These are phyloP conservation scores for Mycena leptocephala DNA, from an alignment of 768 basidiomycete genomes.

Conservation along the genomic window DNA sequence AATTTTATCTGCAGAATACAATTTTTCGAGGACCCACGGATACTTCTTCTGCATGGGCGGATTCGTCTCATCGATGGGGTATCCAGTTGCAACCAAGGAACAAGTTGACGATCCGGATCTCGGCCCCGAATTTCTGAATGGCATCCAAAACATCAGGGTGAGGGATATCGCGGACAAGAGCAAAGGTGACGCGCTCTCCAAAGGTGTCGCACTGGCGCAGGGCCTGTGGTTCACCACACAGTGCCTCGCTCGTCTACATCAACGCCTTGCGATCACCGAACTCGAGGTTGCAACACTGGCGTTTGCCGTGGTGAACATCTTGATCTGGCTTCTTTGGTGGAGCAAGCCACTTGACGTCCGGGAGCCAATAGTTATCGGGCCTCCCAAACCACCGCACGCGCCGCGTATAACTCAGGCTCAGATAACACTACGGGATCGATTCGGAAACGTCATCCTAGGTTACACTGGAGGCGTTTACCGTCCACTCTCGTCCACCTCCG, in stretches of 20 bases:
- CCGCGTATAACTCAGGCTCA: not conserved
- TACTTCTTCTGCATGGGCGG: slow-evolving; percentile 50
- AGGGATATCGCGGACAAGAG: slow-evolving; percentile 42
- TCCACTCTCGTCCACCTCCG: not conserved
- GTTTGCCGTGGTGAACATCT: slow-evolving; percentile 49
- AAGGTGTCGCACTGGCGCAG: slow-evolving; percentile 51
- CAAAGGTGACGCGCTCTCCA: slow-evolving; percentile 54
- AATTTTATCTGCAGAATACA: not conserved
- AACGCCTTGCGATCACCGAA: slow-evolving; percentile 48
- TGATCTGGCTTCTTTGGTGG: slow-evolving; percentile 58
- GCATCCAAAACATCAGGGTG: slow-evolving; percentile 11
- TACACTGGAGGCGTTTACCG: not conserved
- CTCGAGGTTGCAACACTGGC: slow-evolving; percentile 56
- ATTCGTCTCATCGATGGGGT: slow-evolving; percentile 29
- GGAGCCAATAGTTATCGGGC: slow-evolving; percentile 35
- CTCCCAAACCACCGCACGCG: not conserved
- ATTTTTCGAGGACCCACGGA: slow-evolving; percentile 34
- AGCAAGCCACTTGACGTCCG: slow-evolving; percentile 55
- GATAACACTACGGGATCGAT: not conserved
- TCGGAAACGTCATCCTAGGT: not conserved
- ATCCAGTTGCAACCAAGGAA: slow-evolving; percentile 25
- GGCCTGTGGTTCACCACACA: slow-evolving; percentile 55
- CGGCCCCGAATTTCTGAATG: not conserved
- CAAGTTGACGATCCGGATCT: slow-evolving; percentile 27
- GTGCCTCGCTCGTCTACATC: slow-evolving; percentile 41